Evolutionary conservation across 805 yeast species (phyloP).

Genomic region (Candida endomychidarum): DNA sequence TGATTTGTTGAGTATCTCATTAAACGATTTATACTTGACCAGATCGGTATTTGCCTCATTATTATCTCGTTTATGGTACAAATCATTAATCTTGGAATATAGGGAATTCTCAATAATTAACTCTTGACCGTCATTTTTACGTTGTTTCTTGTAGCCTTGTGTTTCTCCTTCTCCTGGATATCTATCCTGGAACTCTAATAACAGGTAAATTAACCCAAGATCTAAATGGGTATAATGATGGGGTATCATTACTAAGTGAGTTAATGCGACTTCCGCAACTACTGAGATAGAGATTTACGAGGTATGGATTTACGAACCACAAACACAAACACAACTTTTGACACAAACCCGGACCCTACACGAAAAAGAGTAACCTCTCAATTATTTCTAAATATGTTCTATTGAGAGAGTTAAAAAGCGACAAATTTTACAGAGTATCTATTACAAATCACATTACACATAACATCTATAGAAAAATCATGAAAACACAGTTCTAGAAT

Average conservation of each 20-base stretch:
- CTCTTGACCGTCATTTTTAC: slow-evolving; percentile 3
- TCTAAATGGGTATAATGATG: slow-evolving; percentile 3
- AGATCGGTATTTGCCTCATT: slow-evolving; percentile 10
- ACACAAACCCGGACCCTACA: too few relatives aligned
- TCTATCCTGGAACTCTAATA: slow-evolving; percentile 4
- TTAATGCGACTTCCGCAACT: background rate
- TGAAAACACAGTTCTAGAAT: too few relatives aligned
- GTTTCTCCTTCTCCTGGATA: background rate
- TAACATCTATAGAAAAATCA: background rate
- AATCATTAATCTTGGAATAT: slow-evolving; percentile 17
- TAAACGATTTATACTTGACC: slow-evolving; percentile 11
- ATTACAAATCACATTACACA: slow-evolving; percentile 3
- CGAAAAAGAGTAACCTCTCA: too few relatives aligned
- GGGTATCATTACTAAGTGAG: background rate
- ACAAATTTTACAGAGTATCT: background rate
- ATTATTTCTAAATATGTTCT: too few relatives aligned
- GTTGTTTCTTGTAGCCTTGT: slow-evolving; percentile 1
- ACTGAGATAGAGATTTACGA: too few relatives aligned
- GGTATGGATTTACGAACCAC: too few relatives aligned
- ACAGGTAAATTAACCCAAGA: slow-evolving; percentile 1
- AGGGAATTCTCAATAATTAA: slow-evolving; percentile 19
- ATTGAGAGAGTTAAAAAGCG: too few relatives aligned
- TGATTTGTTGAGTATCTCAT: slow-evolving; percentile 10
- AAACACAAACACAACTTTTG: too few relatives aligned
- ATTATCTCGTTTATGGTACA: slow-evolving; percentile 10